Conservation (phyloP, 1,284 basidiomycete genomes). For the Ceratobasidium sp. region DNA sequence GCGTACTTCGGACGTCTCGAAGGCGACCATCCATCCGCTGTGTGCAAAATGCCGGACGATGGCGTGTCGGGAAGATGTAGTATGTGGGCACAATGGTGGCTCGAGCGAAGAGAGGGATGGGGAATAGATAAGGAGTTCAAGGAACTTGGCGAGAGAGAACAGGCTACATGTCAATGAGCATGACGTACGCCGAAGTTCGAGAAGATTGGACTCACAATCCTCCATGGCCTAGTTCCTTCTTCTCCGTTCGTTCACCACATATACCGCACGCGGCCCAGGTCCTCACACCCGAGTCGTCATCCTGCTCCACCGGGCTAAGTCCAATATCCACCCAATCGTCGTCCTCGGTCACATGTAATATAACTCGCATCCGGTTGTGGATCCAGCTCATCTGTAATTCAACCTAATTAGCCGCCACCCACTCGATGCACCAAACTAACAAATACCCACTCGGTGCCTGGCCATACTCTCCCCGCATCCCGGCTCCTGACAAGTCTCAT, state of each 20-base stretch:
- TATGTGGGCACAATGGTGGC: constrained; percentile 68
- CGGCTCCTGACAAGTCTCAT: constrained; percentile 60
- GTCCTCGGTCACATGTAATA: constrained; percentile 25
- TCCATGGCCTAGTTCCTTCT: constrained; percentile 66
- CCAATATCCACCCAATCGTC: constrained; percentile 43
- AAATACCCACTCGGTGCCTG: constrained; percentile 36
- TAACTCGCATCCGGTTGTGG: constrained; percentile 26
- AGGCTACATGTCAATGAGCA: constrained; percentile 54
- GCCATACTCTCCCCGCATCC: constrained; percentile 48
- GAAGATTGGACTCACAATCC: constrained; percentile 64
- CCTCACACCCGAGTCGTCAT: constrained; percentile 55
- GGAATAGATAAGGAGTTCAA: constrained; percentile 76
- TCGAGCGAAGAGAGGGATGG: constrained; percentile 60
- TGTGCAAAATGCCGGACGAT: constrained; percentile 68
- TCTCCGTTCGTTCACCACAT: constrained; percentile 63
- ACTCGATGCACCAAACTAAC: neutral
- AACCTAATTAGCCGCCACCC: neutral
- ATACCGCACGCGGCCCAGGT: constrained; percentile 71
- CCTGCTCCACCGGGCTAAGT: constrained; percentile 35
- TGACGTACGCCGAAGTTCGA: constrained; percentile 24
- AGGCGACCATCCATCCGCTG: constrained; percentile 60
- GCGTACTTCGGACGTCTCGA: constrained; percentile 64
- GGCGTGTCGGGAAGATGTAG: constrained; percentile 58
- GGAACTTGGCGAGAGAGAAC: constrained; percentile 74
- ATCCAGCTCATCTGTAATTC: constrained; percentile 36